Base-by-base conservation (phyloP, 116 monocot species). In the Posidonia oceanica region DNA sequence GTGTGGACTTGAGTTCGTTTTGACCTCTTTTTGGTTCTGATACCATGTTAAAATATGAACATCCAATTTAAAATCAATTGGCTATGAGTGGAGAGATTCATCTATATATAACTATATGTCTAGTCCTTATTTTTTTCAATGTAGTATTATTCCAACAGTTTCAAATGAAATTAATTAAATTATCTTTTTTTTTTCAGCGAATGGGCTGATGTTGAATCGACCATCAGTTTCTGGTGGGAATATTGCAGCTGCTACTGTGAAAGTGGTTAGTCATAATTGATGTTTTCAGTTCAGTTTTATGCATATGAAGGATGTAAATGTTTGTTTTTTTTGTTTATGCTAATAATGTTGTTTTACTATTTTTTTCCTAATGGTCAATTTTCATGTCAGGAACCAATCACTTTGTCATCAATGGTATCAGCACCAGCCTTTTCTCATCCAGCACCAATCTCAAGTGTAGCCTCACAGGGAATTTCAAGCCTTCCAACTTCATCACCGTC, bases 401-500 rank as follows among this genome's bases (percentile, higher is more conserved):
- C 91, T 55, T 59, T 86, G n/a, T 38, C 89, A 64, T 69, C 91
- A 36, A 29, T 29, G 29, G 29, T 29, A 29, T 29, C 83, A 75
- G 85, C 81, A 62, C 76, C 85, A 57, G 63, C 78, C 38, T 95
- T 88, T 84, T 71, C 86, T 51, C 91, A 79, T 67, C 15, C 85
- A 63, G 64, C 85, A 71, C 64, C 88, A 3, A 67, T 88, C 63
- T 59, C 87, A 55, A 83, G 69, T 70, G 79, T 73, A 73, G 54
- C 81, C 14, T 79, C 94, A 68, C 94, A 89, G 75, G 83, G 77
- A 74, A 60, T 80, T 53, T 53, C 81, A 61, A 77, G 51, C 37
- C 59, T 89, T 68, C 85, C 82, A 73, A 76, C 75, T 81, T 83
- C 88, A 65, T 78, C 89, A 2, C 78, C 87, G 76, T 78, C 96